Evolutionary conservation across 129 eudicot genomes (phyloP).

Genomic region (Centella asiatica): DNA sequence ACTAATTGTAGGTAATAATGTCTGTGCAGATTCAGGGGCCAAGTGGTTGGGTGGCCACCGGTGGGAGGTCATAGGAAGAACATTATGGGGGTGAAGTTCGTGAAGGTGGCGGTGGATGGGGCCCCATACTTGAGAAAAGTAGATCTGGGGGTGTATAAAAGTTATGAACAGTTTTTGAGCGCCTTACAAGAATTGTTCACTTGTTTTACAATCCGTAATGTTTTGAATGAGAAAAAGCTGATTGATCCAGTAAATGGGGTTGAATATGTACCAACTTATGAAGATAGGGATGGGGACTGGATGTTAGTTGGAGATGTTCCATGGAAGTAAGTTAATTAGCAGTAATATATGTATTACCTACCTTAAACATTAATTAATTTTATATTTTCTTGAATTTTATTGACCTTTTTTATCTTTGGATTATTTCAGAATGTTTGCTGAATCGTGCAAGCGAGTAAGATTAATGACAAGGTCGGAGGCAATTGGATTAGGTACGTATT

Average conservation of each 20-base stretch:
- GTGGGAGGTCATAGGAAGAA: conserved; percentile 56
- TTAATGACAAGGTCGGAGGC: conserved; percentile 64
- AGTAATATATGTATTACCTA: neutral
- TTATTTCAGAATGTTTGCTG: conserved; percentile 68
- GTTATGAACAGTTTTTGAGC: conserved; percentile 53
- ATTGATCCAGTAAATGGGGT: conserved; percentile 53
- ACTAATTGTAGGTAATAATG: neutral
- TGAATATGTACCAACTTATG: conserved; percentile 83
- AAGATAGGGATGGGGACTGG: conserved; percentile 94
- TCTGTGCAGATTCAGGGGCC: conserved; percentile 10
- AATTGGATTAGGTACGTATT: conserved; percentile 48
- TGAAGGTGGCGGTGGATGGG: conserved; percentile 91
- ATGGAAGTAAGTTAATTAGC: conserved; percentile 93
- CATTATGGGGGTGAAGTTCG: conserved; percentile 35
- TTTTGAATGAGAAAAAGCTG: conserved; percentile 37
- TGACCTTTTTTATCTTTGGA: neutral
- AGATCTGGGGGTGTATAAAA: conserved; percentile 46
- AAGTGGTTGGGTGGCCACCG: conserved; percentile 94
- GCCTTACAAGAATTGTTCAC: conserved; percentile 59
- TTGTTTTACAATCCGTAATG: conserved; percentile 45
- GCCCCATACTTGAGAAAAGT: conserved; percentile 80
- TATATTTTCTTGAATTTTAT: neutral
- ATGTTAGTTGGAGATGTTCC: conserved; percentile 95
- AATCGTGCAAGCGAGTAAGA: conserved; percentile 71
- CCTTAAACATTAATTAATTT: neutral